Conservation (phyloP, 2,329 filamentous ascomycete genomes). For the Fusarium graminum region DNA sequence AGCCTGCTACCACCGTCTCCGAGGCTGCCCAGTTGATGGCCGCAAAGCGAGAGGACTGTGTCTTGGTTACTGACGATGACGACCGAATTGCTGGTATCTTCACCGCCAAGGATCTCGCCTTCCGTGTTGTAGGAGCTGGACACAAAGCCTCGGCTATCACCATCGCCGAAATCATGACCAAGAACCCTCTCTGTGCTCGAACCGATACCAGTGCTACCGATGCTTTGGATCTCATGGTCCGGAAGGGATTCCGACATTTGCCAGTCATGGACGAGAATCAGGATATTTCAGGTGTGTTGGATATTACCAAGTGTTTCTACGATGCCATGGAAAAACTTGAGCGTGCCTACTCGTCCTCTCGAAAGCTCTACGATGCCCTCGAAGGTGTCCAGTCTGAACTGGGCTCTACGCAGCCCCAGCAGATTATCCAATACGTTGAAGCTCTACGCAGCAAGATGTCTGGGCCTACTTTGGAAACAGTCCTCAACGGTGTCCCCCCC, state of each 20-base stretch:
- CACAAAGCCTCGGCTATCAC: conserved; percentile 90
- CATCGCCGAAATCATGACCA: conserved; percentile 99
- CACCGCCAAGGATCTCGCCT: conserved; percentile 97
- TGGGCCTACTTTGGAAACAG: conserved; percentile 93
- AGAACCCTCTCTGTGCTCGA: conserved; percentile 96
- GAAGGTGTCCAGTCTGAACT: conserved; percentile 98
- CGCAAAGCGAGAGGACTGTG: conserved; percentile 97
- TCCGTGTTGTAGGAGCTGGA: conserved; percentile 92
- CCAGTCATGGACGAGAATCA: conserved; percentile 99
- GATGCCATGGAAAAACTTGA: conserved; percentile 99
- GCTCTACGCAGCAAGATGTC: conserved; percentile 97
- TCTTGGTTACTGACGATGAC: conserved; percentile 96
- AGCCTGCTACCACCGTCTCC: conserved; percentile 91
- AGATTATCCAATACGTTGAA: conserved; percentile 99
- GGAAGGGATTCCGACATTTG: conserved; percentile 96
- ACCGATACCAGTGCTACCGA: conserved; percentile 99
- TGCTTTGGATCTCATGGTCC: conserved; percentile 96
- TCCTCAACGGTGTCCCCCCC: conserved; percentile 90
- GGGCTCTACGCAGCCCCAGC: conserved; percentile 94
- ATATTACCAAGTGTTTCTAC: conserved; percentile 99
- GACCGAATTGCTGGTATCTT: conserved; percentile 99
- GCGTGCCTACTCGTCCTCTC: conserved; percentile 96
- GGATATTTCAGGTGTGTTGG: conserved; percentile 96
- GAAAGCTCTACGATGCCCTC: conserved; percentile 95
- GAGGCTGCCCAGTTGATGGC: conserved; percentile 99